Base-by-base conservation (phyloP, 106 monocot genomes). In the Platanthera zijinensis region DNA sequence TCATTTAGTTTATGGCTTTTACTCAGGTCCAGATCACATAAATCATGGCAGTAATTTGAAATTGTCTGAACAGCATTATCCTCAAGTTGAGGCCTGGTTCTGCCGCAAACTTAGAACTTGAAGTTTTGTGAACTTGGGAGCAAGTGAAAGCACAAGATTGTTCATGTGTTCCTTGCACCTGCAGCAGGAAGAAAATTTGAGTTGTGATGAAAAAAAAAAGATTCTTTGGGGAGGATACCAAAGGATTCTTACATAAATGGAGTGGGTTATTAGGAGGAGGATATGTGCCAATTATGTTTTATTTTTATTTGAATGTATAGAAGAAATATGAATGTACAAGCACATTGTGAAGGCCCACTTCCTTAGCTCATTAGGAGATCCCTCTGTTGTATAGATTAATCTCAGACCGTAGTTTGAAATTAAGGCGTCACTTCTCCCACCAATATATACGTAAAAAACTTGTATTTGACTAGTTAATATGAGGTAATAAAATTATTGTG, bases 111-210 rank as follows among this genome's bases (percentile, higher is more conserved):
- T 73, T 63, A 99, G 76, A 64, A 81, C 80, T 49, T 89, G 88
- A 77, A 99, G 83, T 78, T 92, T 95, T 69, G 88, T 87, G 79
- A 99, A 94, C 78, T 89, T 99, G 4, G 90, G 92, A 46, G 84
- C 84, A 11, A 99, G 85, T 72, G 94, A 99, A 9, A 87, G 53
- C 10, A 99, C 84, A 66, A 99, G 90, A 77, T 78, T 83, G 78
- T 92, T 94, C 99, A 99, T 99, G 82, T 90, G 83, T 30, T 88
- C 57, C 61, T 94, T 88, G 79, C 96, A 93, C 96, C 96, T 96
- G 82, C 3, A 82, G 21, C 8, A 63, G 11, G 12, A 63, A 11
- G 48, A 68, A 46, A 45, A 5, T 48, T 45, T 10, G 32, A 15
- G 7, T 46, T 64, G 14, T n/a, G 45, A n/a, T 9, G 28, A 1